Evolutionary conservation across 2,329 filamentous ascomycete genomes (phyloP).

Genomic region (Sclerotiophoma versabilis): DNA sequence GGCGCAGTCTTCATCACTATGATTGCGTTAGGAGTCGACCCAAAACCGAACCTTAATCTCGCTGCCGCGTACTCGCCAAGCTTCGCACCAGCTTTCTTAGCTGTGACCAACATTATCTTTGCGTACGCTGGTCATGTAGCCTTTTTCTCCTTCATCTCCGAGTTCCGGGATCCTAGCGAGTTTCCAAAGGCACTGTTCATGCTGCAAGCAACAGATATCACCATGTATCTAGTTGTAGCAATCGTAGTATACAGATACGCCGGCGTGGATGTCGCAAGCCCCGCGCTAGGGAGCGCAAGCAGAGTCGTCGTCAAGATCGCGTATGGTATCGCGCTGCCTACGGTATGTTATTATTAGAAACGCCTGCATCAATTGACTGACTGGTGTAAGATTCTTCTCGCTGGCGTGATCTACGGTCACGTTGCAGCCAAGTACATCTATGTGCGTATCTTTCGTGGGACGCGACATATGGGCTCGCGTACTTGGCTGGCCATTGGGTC

Average conservation of each 20-base stretch:
- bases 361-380: not conserved
- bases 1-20: conserved; percentile 71
- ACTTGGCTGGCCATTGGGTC: conserved; percentile 43
- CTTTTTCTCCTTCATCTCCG: conserved; percentile 71
- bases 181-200: conserved; percentile 68
- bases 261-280: conserved; percentile 66
- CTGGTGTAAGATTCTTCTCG: conserved; percentile 63
- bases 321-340: conserved; percentile 72
- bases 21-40: conserved; percentile 65
- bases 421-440: conserved; percentile 69
- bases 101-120: conserved; percentile 68
- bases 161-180: conserved; percentile 66
- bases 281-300: conserved; percentile 67
- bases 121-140: conserved; percentile 71
- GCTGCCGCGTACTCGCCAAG: conserved; percentile 22
- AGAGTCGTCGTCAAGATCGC: conserved; percentile 67
- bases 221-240: conserved; percentile 70
- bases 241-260: conserved; percentile 72
- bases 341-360: conserved; percentile 38
- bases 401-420: conserved; percentile 73
- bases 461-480: conserved; percentile 47
- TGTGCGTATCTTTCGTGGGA: conserved; percentile 66
- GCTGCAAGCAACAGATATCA: conserved; percentile 65
- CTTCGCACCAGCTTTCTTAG: conserved; percentile 29
- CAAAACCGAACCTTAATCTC: conserved; percentile 35